These are phyloP conservation scores for Colletotrichum nymphaeae DNA, from an alignment of 2,329 filamentous ascomycete species.

Conservation along the genomic window DNA sequence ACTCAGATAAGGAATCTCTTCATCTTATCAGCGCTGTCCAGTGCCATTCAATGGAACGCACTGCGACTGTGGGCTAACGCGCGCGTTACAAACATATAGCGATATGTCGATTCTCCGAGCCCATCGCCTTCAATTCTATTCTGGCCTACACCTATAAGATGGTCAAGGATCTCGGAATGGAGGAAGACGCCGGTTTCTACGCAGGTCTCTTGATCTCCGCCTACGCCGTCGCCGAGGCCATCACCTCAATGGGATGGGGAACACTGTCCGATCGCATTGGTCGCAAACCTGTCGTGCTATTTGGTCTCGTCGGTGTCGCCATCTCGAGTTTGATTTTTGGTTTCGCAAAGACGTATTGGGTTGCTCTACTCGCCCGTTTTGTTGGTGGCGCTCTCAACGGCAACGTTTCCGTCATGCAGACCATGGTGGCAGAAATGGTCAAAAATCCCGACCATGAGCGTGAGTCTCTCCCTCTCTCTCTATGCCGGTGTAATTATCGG, in stretches of 20 bases:
- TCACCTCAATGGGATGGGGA: conserved; percentile 56
- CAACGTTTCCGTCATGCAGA: conserved; percentile 54
- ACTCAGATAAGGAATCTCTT: not conserved
- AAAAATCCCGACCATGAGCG: conserved; percentile 54
- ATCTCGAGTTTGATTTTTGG: conserved; percentile 55
- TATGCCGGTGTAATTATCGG: not conserved
- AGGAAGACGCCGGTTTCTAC: conserved; percentile 59
- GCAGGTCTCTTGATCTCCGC: conserved; percentile 59
- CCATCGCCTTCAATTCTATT: conserved; percentile 58
- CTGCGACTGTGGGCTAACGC: conserved; percentile 11
- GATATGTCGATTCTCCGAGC: conserved; percentile 58
- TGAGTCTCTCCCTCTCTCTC: conserved; percentile 10
- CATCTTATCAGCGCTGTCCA: not conserved
- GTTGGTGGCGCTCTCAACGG: conserved; percentile 53
- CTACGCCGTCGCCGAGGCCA: conserved; percentile 55
- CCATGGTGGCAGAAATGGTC: conserved; percentile 56
- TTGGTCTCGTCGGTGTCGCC: conserved; percentile 45
- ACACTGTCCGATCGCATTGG: conserved; percentile 53
- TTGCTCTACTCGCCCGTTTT: conserved; percentile 53
- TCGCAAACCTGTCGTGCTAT: conserved; percentile 44
- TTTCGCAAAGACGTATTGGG: conserved; percentile 53
- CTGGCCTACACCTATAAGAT: conserved; percentile 56
- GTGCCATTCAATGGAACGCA: too few species aligned
- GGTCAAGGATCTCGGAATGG: conserved; percentile 50
- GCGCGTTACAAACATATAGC: conserved; percentile 40